These are phyloP conservation scores for Peniophora sp. DNA, from an alignment of 1,284 basidiomycete species.

Conservation along the genomic window DNA sequence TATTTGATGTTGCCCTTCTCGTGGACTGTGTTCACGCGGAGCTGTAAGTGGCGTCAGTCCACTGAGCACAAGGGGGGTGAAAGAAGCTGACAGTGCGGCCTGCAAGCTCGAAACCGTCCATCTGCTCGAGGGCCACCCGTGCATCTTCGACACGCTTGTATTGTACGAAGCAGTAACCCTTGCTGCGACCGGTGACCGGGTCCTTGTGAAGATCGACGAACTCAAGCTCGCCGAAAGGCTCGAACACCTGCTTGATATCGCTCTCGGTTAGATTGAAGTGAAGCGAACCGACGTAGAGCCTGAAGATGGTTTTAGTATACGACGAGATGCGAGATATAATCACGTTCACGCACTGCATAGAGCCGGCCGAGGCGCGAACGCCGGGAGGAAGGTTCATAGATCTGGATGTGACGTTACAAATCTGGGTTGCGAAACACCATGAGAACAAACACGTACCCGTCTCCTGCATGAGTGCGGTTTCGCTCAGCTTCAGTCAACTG, in stretches of 20 bases:
- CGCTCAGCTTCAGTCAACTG: constrained; percentile 95
- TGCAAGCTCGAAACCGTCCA: constrained; percentile 97
- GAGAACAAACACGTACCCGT: constrained; percentile 59
- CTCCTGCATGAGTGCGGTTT: constrained; percentile 81
- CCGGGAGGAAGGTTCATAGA: constrained; percentile 74
- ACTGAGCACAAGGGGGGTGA: not conserved
- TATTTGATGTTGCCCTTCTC: constrained; percentile 76
- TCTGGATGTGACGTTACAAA: constrained; percentile 24
- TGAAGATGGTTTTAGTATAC: constrained; percentile 20
- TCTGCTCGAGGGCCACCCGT: constrained; percentile 93
- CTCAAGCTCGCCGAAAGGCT: constrained; percentile 95
- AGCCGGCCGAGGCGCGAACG: constrained; percentile 64
- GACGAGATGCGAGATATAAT: constrained; percentile 5
- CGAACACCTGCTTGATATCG: constrained; percentile 97
- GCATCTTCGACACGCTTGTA: constrained; percentile 84
- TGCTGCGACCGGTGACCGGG: constrained; percentile 87
- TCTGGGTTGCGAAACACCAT: not conserved
- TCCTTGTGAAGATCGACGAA: constrained; percentile 97
- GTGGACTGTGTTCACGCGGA: constrained; percentile 87
- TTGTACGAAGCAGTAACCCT: constrained; percentile 98
- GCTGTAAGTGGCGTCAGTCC: constrained; percentile 31
- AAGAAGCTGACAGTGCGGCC: constrained; percentile 69
- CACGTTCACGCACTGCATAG: constrained; percentile 68
- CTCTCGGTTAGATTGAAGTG: constrained; percentile 95
- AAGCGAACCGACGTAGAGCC: constrained; percentile 93